Evolutionary conservation across 169 alveolate species (phyloP).

Genomic region (Cryptosporidium bovis): DNA sequence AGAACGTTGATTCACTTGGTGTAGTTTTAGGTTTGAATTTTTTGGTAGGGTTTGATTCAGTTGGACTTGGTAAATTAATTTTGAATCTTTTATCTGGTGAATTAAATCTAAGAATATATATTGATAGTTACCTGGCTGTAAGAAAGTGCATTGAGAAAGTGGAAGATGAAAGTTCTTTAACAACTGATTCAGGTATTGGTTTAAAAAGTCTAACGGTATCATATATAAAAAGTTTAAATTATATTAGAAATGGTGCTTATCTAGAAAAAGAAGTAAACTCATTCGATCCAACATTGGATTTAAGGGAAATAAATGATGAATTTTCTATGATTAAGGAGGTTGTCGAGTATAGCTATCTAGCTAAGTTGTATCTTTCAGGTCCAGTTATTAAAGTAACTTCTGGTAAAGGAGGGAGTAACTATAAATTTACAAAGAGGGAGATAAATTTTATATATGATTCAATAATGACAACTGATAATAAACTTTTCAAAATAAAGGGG

Average conservation of each 20-base stretch:
- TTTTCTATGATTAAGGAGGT: not conserved
- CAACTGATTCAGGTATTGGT: not conserved
- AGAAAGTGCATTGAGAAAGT: conserved; percentile 24
- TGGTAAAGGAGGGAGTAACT: not conserved
- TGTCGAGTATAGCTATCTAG: not conserved
- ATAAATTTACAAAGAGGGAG: not conserved
- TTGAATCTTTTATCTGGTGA: not conserved
- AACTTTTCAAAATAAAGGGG: conserved; percentile 4
- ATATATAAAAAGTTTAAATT: not conserved
- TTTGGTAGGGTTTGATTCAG: too few species aligned
- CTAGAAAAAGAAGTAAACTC: not conserved
- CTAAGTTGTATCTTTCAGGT: conserved; percentile 28
- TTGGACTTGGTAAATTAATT: not conserved
- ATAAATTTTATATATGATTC: conserved; percentile 1
- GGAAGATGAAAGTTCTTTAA: not conserved
- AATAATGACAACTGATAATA: conserved; percentile 4
- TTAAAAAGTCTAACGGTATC: not conserved
- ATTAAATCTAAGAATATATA: not conserved
- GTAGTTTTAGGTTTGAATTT: not conserved
- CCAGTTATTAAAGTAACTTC: conserved; percentile 2
- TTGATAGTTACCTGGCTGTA: conserved; percentile 1
- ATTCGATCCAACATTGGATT: not conserved
- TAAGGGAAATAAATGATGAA: not conserved
- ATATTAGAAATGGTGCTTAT: too few species aligned
- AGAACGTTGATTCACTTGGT: not conserved